Evolutionary conservation across 2,329 filamentous ascomycete genomes (phyloP), one percentile per base, ranked within the genome.

Genomic region (Paecilomyces fulvus): DNA sequence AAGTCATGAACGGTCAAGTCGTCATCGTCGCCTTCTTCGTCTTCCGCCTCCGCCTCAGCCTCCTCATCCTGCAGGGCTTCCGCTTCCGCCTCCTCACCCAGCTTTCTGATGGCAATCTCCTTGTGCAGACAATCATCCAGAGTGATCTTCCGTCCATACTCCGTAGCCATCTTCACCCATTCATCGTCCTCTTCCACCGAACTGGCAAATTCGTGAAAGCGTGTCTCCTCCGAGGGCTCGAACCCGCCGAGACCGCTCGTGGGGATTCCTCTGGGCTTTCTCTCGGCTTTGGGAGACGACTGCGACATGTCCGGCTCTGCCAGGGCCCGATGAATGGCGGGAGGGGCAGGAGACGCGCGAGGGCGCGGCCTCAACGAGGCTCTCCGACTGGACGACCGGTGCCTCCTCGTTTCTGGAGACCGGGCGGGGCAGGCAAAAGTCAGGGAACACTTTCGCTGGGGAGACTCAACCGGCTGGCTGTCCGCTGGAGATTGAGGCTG

Each of bases 121-220:
- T 95, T 95, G 70, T 84, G 82, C 62, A 99, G 80, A 3, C 92
- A 95, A 69, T 97, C 94, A 63, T 87, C 85, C 61, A 99, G 86
- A 3, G 92, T 97, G 43, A 99, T 79, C 66, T 89, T 90, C 52
- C 80, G 80, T 56, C 80, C 80, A 61, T 84, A 78, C 30, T 83
- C 81, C 7, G 81, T 79, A 31, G 83, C 78, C 65, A 89, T 87
- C 56, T 87, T 84, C 30, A 95, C 89, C 94, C 94, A 99, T 65
- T 96, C 92, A 57, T 96, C 92, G 59, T 94, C 88, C 57, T 90
- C 84, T 46, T 87, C 80, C 57, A 85, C 81, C 52, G 89, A 91
- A 68, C 88, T 91, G 49, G 90, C 92, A 70, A 97, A 97, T 66
- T 96, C 92, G 70, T 96, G 90, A 68, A 96, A 97, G 52, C 73